Evolutionary conservation across 306 rosid species (phyloP), one percentile per base, ranked within the genome.

Genomic region (Erythrophleum fordii): DNA sequence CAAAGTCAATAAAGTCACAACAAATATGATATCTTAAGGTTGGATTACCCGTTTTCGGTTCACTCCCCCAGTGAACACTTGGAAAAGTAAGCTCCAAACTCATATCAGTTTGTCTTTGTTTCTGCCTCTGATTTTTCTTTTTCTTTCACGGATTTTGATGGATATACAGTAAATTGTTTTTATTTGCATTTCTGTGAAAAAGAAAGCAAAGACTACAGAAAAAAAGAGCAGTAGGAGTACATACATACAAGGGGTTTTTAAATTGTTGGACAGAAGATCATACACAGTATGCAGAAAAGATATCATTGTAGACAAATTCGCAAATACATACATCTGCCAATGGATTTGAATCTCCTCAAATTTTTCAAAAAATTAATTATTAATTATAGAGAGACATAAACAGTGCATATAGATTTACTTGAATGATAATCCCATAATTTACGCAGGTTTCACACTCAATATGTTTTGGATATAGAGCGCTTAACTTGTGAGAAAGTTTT

Each of bases 1-100:
- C 75, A 34, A 68, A 78, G 80, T 79, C 86, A 82, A 79, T 31
- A 44, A 78, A 75, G 80, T 71, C 49, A 1, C 46, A 80, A 77
- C 86, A 79, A 85, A 66, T 12, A 62, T 81, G 67, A 68, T 41
- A 53, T 77, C 82, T 56, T 1, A 8, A 58, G 58, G 44, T 67
- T 69, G 70, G 69, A 83, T 65, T 48, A 29, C 77, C 34, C 35
- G 49, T 2, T 73, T 51, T 73, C 20, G 66, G 49, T 73, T 53
- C 51, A 20, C 34, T 73, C 51, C 18, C 59, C 35, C 59, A 25
- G 9, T 8, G 41, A 70, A 46, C 59, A 17, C 58, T 3, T 18
- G 6, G 29, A 0, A 51, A 35, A 52, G 48, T 53, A 52, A 9
- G 8, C 76, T 18, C 61, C 76, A 17, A 71, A 29, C 60, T 72